A percentile compares a stretch with the other conserved stretches of the same genome.
Conservation (phyloP, 768 basidiomycete species). For the Austroboletus festivus region DNA sequence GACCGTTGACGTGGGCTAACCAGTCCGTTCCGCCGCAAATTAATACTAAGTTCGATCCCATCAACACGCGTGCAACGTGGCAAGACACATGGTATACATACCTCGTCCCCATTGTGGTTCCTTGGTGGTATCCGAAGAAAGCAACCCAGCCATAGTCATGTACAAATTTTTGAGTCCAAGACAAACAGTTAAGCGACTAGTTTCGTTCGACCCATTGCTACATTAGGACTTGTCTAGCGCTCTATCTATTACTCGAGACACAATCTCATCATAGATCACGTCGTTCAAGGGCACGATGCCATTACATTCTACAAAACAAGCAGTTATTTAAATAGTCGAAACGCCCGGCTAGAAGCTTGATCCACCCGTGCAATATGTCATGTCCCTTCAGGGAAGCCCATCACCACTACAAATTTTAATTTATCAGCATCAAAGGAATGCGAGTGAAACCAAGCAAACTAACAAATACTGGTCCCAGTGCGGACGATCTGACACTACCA, state of each 20-base stretch:
- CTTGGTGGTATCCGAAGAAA: conserved; percentile 21
- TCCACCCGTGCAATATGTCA: too few species aligned
- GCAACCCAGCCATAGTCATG: conserved; percentile 30
- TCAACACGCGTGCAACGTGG: conserved; percentile 14
- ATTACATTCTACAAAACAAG: too few species aligned
- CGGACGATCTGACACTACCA: conserved; percentile 28
- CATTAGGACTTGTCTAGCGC: conserved; percentile 30
- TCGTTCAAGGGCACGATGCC: too few species aligned
- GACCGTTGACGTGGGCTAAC: conserved; percentile 35
- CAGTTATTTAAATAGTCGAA: too few species aligned
- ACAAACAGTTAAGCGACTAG: conserved; percentile 12
- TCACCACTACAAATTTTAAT: conserved; percentile 22
- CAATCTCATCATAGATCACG: background rate
- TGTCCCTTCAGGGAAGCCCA: conserved; percentile 20
- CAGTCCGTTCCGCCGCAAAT: conserved; percentile 88
- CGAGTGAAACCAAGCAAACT: conserved; percentile 11
- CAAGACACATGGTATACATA: conserved; percentile 16
- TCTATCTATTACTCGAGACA: conserved; percentile 34
- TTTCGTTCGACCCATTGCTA: conserved; percentile 26
- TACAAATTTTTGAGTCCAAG: conserved; percentile 24
- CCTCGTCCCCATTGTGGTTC: conserved; percentile 46
- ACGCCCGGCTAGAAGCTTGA: too few species aligned
- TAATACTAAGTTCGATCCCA: conserved; percentile 48
- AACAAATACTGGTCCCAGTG: conserved; percentile 30
- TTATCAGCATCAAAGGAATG: conserved; percentile 7